Evolutionary conservation across 2,329 filamentous ascomycete genomes (phyloP).

Genomic region (Cladosporium sp.): DNA sequence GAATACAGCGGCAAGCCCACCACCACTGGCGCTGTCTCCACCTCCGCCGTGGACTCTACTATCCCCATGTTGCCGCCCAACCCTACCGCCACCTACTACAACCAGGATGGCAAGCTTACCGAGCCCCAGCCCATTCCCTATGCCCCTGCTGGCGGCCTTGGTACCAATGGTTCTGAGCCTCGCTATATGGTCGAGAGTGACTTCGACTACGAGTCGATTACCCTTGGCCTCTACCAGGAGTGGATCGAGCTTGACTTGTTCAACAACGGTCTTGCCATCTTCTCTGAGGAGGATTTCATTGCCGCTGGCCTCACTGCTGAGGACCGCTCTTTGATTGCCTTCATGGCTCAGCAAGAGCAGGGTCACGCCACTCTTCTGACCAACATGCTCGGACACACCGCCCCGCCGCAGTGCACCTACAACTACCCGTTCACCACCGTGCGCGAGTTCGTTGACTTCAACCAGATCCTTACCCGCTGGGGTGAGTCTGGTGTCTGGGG

Average conservation of each 20-base stretch:
- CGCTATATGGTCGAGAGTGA: slow-evolving; percentile 76
- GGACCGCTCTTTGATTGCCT: slow-evolving; percentile 66
- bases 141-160: slow-evolving; percentile 64
- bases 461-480: slow-evolving; percentile 77
- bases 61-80: slow-evolving; percentile 57
- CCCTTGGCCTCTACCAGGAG: slow-evolving; percentile 73
- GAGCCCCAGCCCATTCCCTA: slow-evolving; percentile 67
- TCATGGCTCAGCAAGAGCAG: slow-evolving; percentile 73
- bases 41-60: slow-evolving; percentile 52
- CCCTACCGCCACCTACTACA: slow-evolving; percentile 64
- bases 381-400: slow-evolving; percentile 70
- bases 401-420: slow-evolving; percentile 73
- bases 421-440: slow-evolving; percentile 75
- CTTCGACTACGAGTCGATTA: slow-evolving; percentile 76
- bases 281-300: slow-evolving; percentile 65
- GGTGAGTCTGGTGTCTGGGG: slow-evolving; percentile 78
- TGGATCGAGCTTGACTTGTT: slow-evolving; percentile 83
- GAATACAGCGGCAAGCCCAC: slow-evolving; percentile 63
- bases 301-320: slow-evolving; percentile 63
- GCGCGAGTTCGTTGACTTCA: slow-evolving; percentile 76
- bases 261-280: slow-evolving; percentile 68
- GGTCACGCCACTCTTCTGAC: slow-evolving; percentile 73
- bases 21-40: slow-evolving; percentile 65
- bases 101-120: slow-evolving; percentile 65
- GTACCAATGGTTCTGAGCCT: slow-evolving; percentile 72